A percentile compares a stretch with the other conserved stretches of the same genome.
Conservation (phyloP, 345 rosid genomes). For the Acer saccharum region DNA sequence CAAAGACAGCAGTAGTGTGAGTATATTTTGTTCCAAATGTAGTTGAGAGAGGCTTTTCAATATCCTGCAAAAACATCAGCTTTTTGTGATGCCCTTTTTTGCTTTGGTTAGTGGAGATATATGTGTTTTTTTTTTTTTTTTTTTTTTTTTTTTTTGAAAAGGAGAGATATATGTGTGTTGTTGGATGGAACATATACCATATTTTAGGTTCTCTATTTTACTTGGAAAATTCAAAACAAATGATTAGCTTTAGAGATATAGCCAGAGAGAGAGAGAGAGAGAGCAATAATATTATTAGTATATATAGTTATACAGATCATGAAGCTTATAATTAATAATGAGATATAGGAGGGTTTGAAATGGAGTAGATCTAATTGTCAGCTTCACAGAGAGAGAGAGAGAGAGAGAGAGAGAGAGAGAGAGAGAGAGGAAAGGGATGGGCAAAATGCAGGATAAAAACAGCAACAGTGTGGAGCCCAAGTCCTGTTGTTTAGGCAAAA, state of each 20-base stretch:
- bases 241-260: slow-evolving; percentile 34
- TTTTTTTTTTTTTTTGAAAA: no score
- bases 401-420: no score
- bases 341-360: background rate
- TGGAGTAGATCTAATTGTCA: slow-evolving; percentile 27
- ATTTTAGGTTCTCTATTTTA: slow-evolving; percentile 36
- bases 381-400: slow-evolving; percentile 5
- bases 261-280: background rate
- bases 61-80: slow-evolving; percentile 45
- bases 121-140: slow-evolving; percentile 18
- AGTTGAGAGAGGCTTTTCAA: slow-evolving; percentile 36
- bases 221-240: slow-evolving; percentile 38
- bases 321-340: background rate
- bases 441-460: slow-evolving; percentile 20
- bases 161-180: slow-evolving; percentile 30
- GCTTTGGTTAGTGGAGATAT: slow-evolving; percentile 50
- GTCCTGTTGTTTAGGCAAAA: slow-evolving; percentile 33
- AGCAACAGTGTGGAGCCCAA: slow-evolving; percentile 38
- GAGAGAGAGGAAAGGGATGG: slow-evolving; percentile 19
- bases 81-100: slow-evolving; percentile 50
- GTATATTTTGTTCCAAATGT: slow-evolving; percentile 36
- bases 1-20: slow-evolving; percentile 21
- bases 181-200: slow-evolving; percentile 57
- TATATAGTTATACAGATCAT: background rate
- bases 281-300: slow-evolving; percentile 5